phyloP scores from a whole-genome alignment of 1,284 basidiomycete genomes.

The Puccinia triticina region DNA sequence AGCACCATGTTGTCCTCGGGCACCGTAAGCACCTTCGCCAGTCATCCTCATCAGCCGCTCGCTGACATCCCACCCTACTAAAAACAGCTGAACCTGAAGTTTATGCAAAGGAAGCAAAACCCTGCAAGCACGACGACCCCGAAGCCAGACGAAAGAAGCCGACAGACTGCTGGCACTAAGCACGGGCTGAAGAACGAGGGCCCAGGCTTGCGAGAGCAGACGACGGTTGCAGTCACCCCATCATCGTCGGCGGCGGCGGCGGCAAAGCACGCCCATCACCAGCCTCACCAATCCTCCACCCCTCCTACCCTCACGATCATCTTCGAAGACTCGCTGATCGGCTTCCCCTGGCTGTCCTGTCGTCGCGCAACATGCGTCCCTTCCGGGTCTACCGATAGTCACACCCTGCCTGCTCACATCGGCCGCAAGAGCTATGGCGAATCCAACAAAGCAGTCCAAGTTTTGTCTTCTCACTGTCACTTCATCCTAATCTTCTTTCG shows the following conservation, averaged over 20 bases:
- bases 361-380: not conserved
- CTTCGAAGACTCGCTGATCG: constrained; percentile 21
- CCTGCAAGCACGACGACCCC: not conserved
- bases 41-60: not conserved
- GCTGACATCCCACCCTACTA: not conserved
- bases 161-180: not conserved
- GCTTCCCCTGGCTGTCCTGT: constrained; percentile 19
- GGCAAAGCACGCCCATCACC: not conserved
- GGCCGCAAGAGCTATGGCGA: constrained; percentile 33
- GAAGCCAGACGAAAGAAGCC: not conserved
- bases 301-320: constrained; percentile 1
- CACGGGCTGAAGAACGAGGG: not conserved
- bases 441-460: constrained; percentile 26
- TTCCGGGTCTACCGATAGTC: not conserved
- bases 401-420: constrained; percentile 7
- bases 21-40: not conserved
- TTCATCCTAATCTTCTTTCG: not conserved
- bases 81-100: constrained; percentile 30
- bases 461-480: not conserved
- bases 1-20: constrained; percentile 24
- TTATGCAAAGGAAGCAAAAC: constrained; percentile 27
- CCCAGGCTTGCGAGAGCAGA: not conserved
- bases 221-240: not conserved
- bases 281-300: not conserved
- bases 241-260: not conserved